Conservation (phyloP, 2,329 filamentous ascomycete species). For the Fusarium sp. region DNA sequence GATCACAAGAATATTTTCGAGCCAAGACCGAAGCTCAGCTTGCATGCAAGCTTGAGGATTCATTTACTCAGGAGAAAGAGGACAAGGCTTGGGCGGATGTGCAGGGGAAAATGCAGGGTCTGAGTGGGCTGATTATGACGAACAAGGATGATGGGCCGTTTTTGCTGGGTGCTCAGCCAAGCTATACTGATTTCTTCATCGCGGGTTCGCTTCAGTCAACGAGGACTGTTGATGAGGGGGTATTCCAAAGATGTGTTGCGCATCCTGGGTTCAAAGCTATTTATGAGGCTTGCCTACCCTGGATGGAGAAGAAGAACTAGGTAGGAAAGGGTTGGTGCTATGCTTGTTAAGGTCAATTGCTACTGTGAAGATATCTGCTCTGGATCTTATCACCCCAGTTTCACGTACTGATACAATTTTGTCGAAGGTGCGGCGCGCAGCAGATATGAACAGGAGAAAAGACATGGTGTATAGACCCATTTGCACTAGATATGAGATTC, state of each 20-base stretch:
- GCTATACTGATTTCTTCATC: constrained; percentile 23
- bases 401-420: too few relatives aligned
- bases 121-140: constrained; percentile 5
- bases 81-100: constrained; percentile 1
- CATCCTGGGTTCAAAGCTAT: constrained; percentile 14
- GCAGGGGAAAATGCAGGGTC: background rate
- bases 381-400: too few relatives aligned
- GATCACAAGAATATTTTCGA: constrained; percentile 22
- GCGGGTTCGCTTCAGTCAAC: constrained; percentile 20
- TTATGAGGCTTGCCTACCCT: constrained; percentile 9
- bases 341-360: too few relatives aligned
- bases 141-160: constrained; percentile 10
- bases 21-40: background rate
- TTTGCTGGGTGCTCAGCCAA: constrained; percentile 7
- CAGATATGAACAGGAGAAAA: too few relatives aligned
- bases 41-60: constrained; percentile 12
- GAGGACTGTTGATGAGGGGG: constrained; percentile 13
- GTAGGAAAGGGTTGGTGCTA: too few relatives aligned
- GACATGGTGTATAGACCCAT: too few relatives aligned
- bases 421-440: too few relatives aligned
- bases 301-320: constrained; percentile 18
- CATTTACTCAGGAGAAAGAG: constrained; percentile 4
- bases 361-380: too few relatives aligned
- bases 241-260: constrained; percentile 1
- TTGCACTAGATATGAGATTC: too few relatives aligned